phyloP scores from a whole-genome alignment of 306 rosid genomes.

The Cicer yamashitae region DNA sequence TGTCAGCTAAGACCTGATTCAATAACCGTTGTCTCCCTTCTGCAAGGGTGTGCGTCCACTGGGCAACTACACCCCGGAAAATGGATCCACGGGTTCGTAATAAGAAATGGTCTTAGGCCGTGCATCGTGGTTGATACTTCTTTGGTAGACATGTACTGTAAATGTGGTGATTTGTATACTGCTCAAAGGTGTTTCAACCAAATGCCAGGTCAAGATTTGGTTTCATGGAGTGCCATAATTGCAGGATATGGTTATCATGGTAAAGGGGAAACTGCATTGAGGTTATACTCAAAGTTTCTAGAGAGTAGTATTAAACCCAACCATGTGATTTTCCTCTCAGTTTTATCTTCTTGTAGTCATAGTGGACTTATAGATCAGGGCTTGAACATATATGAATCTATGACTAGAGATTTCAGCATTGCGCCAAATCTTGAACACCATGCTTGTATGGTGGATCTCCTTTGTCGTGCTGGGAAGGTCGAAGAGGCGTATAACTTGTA shows the following conservation, averaged over 20 bases:
- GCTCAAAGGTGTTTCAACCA: conserved; percentile 70
- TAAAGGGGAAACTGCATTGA: conserved; percentile 65
- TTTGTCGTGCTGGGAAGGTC: conserved; percentile 74
- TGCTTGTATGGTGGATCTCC: conserved; percentile 79
- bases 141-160: conserved; percentile 81
- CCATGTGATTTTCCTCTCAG: conserved; percentile 71
- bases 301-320: conserved; percentile 63
- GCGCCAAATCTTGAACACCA: conserved; percentile 70
- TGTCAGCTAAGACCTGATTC: conserved; percentile 69
- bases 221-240: conserved; percentile 81
- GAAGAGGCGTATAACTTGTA: conserved; percentile 71
- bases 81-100: conserved; percentile 63
- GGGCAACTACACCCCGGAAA: conserved; percentile 75
- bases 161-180: conserved; percentile 69
- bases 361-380: conserved; percentile 72
- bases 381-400: conserved; percentile 65
- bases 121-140: conserved; percentile 76
- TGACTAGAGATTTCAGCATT: conserved; percentile 66
- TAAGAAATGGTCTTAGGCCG: conserved; percentile 59
- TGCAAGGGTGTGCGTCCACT: conserved; percentile 76
- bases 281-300: conserved; percentile 61
- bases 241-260: conserved; percentile 80
- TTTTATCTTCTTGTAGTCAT: conserved; percentile 82
- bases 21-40: conserved; percentile 69
- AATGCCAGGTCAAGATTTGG: conserved; percentile 61